phyloP scores from a whole-genome alignment of 352 stramenopile species.

The Pythium phragmitis region DNA sequence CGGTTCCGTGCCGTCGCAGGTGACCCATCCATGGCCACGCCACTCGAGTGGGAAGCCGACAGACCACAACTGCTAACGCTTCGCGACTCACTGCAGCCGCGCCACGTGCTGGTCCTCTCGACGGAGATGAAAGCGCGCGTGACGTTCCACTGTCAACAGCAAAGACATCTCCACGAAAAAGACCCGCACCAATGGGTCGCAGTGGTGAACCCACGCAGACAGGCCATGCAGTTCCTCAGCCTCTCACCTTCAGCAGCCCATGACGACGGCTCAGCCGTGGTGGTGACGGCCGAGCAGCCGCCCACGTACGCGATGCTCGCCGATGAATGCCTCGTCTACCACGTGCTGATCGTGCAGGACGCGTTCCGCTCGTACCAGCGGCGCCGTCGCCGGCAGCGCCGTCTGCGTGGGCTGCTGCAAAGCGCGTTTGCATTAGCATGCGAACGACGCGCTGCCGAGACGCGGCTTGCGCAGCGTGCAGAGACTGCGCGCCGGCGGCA shows the following conservation, averaged over 20 bases:
- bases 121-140: constrained; percentile 42
- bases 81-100: constrained; percentile 26
- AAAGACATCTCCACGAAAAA: constrained; percentile 20
- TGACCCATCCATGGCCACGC: constrained; percentile 30
- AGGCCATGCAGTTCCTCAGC: constrained; percentile 65
- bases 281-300: constrained; percentile 27
- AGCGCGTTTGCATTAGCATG: constrained; percentile 30
- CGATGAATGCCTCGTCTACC: constrained; percentile 56
- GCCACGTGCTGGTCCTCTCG: constrained; percentile 47
- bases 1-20: constrained; percentile 9
- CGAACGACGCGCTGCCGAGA: constrained; percentile 30
- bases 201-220: constrained; percentile 51
- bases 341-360: constrained; percentile 70
- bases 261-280: constrained; percentile 3
- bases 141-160: constrained; percentile 16
- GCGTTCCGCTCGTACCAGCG: constrained; percentile 41
- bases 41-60: constrained; percentile 60
- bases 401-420: constrained; percentile 34
- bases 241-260: neutral
- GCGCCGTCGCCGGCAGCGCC: constrained; percentile 25
- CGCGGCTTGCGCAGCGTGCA: constrained; percentile 25
- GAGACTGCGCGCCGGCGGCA: constrained; percentile 31
- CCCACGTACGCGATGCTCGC: constrained; percentile 53
- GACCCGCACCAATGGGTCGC: constrained; percentile 57
- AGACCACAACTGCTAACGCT: constrained; percentile 9